Percentiles rank a stretch among this genome's conserved stretches.
These are phyloP conservation scores for Solanum rostratum DNA, from an alignment of 257 asterid species.

Conservation along the genomic window DNA sequence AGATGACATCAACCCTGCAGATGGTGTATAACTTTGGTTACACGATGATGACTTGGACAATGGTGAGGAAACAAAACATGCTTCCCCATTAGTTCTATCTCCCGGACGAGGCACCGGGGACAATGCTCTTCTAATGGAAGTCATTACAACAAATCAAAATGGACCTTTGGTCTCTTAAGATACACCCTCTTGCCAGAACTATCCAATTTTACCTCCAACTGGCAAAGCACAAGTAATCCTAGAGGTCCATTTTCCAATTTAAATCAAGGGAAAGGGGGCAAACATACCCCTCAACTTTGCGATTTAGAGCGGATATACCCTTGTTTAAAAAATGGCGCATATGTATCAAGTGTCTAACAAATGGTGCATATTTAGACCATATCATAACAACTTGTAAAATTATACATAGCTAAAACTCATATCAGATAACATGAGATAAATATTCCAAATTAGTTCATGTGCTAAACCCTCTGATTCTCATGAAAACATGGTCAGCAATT, in stretches of 20 bases:
- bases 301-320: background rate
- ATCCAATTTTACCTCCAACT: background rate
- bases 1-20: slow-evolving; percentile 18
- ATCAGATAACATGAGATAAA: background rate
- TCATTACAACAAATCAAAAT: slow-evolving; percentile 25
- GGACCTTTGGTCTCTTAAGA: background rate
- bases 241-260: background rate
- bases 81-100: slow-evolving; percentile 36
- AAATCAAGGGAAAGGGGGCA: background rate
- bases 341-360: background rate
- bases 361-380: background rate
- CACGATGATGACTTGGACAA: slow-evolving; percentile 46
- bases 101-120: slow-evolving; percentile 52
- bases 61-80: slow-evolving; percentile 43
- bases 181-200: background rate
- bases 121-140: slow-evolving; percentile 57
- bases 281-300: background rate
- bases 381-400: background rate
- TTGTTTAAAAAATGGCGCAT: background rate
- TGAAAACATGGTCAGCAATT: too few relatives aligned
- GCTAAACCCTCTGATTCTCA: background rate
- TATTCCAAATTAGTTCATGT: background rate
- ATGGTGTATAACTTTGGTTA: slow-evolving; percentile 28
- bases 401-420: background rate
- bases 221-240: background rate